phyloP scores from a whole-genome alignment of 176 grass and related monocot genomes.

The Juncus effusus region DNA sequence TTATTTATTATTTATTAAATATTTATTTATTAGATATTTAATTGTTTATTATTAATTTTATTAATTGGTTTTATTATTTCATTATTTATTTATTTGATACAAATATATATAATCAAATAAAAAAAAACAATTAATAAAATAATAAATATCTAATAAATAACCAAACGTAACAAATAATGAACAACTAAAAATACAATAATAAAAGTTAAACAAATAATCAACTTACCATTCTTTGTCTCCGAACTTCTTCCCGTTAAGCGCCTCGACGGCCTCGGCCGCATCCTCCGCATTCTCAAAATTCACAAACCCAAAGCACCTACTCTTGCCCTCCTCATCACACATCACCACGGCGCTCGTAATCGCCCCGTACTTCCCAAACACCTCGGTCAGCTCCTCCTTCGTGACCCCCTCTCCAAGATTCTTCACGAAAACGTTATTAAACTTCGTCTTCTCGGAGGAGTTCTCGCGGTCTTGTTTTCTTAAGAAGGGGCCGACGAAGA shows the following conservation, averaged over 20 bases:
- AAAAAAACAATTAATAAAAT: no score
- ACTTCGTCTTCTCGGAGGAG: constrained; percentile 37
- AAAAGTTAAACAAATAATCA: no score
- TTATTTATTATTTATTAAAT: no score
- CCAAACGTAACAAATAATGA: no score
- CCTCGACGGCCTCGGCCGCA: constrained; percentile 49
- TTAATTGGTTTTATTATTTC: no score
- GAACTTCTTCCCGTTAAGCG: constrained; percentile 58
- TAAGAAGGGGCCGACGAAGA: constrained; percentile 71
- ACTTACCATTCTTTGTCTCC: constrained; percentile 58
- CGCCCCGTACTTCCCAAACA: constrained; percentile 46
- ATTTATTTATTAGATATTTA: no score
- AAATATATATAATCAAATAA: no score
- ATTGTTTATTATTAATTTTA: no score
- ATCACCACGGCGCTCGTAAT: constrained; percentile 64
- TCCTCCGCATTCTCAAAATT: constrained; percentile 61
- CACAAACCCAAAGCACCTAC: constrained; percentile 61
- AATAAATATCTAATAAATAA: no score
- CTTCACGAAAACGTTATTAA: constrained; percentile 68
- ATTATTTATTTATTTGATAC: no score
- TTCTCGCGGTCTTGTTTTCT: constrained; percentile 66
- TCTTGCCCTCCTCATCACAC: constrained; percentile 55
- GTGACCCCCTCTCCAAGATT: constrained; percentile 51
- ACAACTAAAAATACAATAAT: no score
- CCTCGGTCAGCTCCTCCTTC: constrained; percentile 41